Conservation (phyloP, 805 yeast species). For the Starmerella potacharoeniae region DNA sequence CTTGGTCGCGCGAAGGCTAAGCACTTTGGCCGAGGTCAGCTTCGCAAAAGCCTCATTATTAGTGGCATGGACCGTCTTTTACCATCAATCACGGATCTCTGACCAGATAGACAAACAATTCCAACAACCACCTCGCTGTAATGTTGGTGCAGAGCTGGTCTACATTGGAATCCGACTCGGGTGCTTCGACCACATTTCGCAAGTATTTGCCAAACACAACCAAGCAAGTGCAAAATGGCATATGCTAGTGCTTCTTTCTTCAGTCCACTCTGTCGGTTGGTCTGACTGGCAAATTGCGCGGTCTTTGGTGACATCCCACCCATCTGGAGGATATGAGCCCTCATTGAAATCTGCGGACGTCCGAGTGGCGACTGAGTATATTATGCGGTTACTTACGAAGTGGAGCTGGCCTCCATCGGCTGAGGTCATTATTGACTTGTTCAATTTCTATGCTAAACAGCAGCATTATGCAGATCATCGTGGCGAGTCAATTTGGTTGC, state of each 20-base stretch:
- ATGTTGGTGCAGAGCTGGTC: conserved; percentile 12
- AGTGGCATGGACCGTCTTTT: conserved; percentile 8
- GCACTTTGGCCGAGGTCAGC: background rate
- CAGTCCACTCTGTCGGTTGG: background rate
- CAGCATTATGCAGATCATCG: conserved; percentile 20
- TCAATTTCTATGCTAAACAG: conserved; percentile 18
- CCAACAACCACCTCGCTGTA: background rate
- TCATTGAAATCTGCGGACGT: background rate
- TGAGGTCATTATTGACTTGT: conserved; percentile 13
- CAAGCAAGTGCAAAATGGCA: conserved; percentile 11
- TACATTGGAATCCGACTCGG: background rate
- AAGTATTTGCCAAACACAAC: background rate
- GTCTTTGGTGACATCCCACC: background rate
- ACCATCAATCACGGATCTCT: conserved; percentile 8
- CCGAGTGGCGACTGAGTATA: conserved; percentile 7
- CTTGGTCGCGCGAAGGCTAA: conserved; percentile 1
- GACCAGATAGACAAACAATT: conserved; percentile 7
- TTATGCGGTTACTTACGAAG: conserved; percentile 7
- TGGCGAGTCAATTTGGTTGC: conserved; percentile 20
- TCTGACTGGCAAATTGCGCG: conserved; percentile 11
- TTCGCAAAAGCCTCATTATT: background rate
- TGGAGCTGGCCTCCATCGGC: conserved; percentile 22
- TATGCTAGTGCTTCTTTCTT: conserved; percentile 4
- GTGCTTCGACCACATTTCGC: background rate
- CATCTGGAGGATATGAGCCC: background rate